Base-by-base conservation (phyloP, 1,284 basidiomycete genomes). In the Sphaerobolus stellatus region DNA sequence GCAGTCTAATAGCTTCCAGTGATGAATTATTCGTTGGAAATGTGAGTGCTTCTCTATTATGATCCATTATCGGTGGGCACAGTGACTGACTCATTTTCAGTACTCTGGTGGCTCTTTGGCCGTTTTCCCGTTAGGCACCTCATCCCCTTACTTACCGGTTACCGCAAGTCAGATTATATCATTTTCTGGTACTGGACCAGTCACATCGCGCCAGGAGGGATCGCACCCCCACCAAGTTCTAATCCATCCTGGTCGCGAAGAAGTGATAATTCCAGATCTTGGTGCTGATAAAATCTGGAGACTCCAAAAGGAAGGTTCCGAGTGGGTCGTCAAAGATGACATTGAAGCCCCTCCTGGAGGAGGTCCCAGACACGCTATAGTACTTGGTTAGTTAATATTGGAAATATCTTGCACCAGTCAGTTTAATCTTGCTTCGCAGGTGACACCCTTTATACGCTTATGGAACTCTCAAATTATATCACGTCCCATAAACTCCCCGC, bases 141-240 rank as follows among this genome's bases (percentile, higher is more conserved):
- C 71, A 4, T 61, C 76, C 1, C 80, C 82, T 0, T 79, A 78
- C 61, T 65, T 82, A 25, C 59, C 49, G 63, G 69, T 54, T 22
- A 44, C 43, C 18, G 29, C 38, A 22, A 40, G 49, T 18, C 59
- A 61, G 43, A 41, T 56, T 48, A 13, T 81, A 61, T 70, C 75
- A 29, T 71, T 85, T 48, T 66, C 63, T 18, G 82, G 80, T 5
- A 71, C 73, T 0, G 86, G 88, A 1, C 84, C 84, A 3, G 76
- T 86, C 64, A 62, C 63, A 27, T 75, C 75, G n/a, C 77, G 88
- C 30, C 88, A 91, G 62, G 74, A 79, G 54, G 67, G 67, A 2
- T 75, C 88, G 2, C 88, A 91, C 64, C 83, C 85, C 0, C 88
- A 91, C 66, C 84, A 90, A 62, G 77, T 82, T 30, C 63, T 78